Conservation (phyloP, 768 basidiomycete species). For the Hygrocybe punicea region DNA sequence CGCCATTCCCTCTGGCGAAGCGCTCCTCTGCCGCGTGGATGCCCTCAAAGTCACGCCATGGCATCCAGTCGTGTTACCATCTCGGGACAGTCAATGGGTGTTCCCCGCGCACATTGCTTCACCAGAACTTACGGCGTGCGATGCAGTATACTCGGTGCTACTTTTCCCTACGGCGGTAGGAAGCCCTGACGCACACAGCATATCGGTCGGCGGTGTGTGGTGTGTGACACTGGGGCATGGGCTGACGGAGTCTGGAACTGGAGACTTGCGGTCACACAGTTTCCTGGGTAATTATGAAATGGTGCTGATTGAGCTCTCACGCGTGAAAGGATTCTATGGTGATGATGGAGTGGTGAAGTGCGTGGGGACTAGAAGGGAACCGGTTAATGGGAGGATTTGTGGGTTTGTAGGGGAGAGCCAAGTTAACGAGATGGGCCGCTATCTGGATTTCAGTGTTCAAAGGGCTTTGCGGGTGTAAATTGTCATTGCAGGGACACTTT, state of each 20-base stretch:
- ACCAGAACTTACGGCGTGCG: conserved; percentile 1
- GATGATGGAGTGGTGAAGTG: conserved; percentile 4
- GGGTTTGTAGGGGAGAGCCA: conserved; percentile 7
- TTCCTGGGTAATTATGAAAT: conserved; percentile 7
- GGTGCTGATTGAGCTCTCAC: conserved; percentile 1
- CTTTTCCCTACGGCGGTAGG: neutral
- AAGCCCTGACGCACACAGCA: conserved; percentile 1
- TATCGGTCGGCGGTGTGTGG: conserved; percentile 7
- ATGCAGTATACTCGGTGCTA: conserved; percentile 7
- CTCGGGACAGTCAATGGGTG: neutral
- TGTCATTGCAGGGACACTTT: too few species aligned
- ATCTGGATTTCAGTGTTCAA: too few species aligned
- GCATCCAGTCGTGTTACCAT: conserved; percentile 6
- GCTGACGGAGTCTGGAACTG: neutral
- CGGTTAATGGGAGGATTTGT: neutral
- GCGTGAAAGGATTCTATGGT: conserved; percentile 2
- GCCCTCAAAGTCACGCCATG: conserved; percentile 7
- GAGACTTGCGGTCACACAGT: conserved; percentile 6
- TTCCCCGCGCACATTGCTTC: conserved; percentile 6
- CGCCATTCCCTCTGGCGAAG: neutral
- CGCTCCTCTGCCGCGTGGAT: conserved; percentile 3
- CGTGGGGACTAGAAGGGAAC: conserved; percentile 1
- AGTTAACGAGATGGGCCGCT: conserved; percentile 16
- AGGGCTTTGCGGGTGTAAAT: too few species aligned
- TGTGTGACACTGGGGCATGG: conserved; percentile 10